Evolutionary conservation across 1,139 yeast genomes (phyloP).

Genomic region (Lizanozyma gosingica): DNA sequence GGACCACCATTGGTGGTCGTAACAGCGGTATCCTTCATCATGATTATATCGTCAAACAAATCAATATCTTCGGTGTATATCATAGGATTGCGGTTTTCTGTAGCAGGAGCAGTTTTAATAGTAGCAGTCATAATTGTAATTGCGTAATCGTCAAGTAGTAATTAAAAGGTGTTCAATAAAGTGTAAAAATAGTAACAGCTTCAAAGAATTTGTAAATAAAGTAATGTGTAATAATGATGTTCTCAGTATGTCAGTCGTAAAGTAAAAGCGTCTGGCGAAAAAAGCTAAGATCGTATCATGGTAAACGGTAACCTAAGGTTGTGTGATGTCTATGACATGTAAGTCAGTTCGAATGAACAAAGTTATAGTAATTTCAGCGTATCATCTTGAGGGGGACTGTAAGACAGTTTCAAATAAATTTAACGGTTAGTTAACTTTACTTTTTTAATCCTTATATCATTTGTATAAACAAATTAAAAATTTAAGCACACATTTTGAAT

Average conservation of each 20-base stretch:
- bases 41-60: slow-evolving; percentile 20
- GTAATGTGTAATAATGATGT: not conserved
- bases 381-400: slow-evolving; percentile 2
- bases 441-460: slow-evolving; percentile 2
- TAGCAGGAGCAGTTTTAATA: not conserved
- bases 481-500: slow-evolving; percentile 29
- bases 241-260: not conserved
- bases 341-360: slow-evolving; percentile 1
- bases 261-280: not conserved
- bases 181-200: not conserved
- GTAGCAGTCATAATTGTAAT: not conserved
- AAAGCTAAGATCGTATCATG: not conserved
- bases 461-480: slow-evolving; percentile 8
- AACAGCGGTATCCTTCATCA: slow-evolving; percentile 11
- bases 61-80: slow-evolving; percentile 17
- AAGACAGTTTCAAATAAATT: slow-evolving; percentile 3
- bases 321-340: slow-evolving; percentile 1
- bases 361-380: slow-evolving; percentile 6
- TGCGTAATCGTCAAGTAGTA: no score
- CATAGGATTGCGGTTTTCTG: slow-evolving; percentile 14
- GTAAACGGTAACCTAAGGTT: not conserved
- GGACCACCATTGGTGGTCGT: slow-evolving; percentile 6
- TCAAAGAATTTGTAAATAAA: no score
- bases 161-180: no score
- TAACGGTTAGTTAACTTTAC: slow-evolving; percentile 1